Evolutionary conservation across 768 basidiomycete genomes (phyloP).

Genomic region (Sutorius australiensis): DNA sequence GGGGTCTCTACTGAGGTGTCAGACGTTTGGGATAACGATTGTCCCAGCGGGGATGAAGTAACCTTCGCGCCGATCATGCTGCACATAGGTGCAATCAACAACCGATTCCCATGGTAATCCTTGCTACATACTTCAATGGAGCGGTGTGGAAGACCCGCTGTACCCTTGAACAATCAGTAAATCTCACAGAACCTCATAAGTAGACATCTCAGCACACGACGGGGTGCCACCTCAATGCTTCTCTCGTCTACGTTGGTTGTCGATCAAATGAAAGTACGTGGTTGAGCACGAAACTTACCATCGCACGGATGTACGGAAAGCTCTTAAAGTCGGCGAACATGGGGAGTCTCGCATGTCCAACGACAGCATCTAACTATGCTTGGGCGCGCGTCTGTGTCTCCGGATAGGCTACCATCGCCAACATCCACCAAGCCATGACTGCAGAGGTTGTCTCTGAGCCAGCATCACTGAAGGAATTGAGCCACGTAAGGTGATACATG

Average conservation of each 20-base stretch:
- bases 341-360: slow-evolving; percentile 21
- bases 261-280: not conserved
- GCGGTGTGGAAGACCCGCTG: slow-evolving; percentile 2
- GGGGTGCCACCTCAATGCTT: slow-evolving; percentile 9
- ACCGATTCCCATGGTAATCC: not conserved
- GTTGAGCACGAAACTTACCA: not conserved
- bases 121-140: slow-evolving; percentile 1
- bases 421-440: slow-evolving; percentile 18
- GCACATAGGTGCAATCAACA: not conserved
- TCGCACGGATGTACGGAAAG: slow-evolving; percentile 7
- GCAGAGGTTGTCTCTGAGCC: slow-evolving; percentile 2
- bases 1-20: slow-evolving; percentile 37
- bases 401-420: slow-evolving; percentile 26
- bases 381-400: slow-evolving; percentile 25
- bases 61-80: slow-evolving; percentile 23
- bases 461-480: not conserved
- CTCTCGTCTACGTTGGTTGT: not conserved
- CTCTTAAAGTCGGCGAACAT: slow-evolving; percentile 5
- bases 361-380: slow-evolving; percentile 23
- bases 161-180: not conserved
- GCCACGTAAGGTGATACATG: not conserved
- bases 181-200: not conserved
- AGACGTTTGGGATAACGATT: slow-evolving; percentile 10
- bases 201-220: not conserved
- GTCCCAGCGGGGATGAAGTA: slow-evolving; percentile 23